Percentiles rank a stretch among this genome's conserved stretches.
Evolutionary conservation across 495 filamentous ascomycete species (phyloP).

Genomic region (Tuber calosporum): DNA sequence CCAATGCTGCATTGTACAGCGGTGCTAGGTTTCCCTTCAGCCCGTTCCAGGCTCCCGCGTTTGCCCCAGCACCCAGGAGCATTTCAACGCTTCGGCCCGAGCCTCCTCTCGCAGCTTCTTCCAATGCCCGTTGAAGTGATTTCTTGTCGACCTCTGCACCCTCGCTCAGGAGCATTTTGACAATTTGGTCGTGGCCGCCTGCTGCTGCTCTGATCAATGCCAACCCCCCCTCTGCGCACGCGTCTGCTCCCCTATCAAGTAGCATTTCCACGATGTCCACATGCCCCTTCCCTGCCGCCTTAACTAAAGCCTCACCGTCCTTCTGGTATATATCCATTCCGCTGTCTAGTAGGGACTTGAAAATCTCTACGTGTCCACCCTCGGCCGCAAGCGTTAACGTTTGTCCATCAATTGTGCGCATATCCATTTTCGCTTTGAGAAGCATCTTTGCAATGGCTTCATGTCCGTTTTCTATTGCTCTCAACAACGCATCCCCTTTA

Average conservation of each 20-base stretch:
- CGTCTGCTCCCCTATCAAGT: neutral
- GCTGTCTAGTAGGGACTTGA: neutral
- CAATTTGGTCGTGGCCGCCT: neutral
- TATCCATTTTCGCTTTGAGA: neutral
- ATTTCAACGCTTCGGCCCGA: neutral
- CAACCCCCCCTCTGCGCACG: neutral
- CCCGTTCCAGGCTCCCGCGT: neutral
- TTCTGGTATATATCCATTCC: slow-evolving; percentile 4
- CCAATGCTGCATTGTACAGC: neutral
- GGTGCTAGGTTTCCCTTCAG: neutral
- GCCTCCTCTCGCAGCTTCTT: neutral
- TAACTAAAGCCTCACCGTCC: neutral
- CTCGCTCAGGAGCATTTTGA: slow-evolving; percentile 7
- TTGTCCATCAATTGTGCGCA: neutral
- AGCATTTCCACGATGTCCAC: neutral
- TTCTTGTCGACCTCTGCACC: neutral
- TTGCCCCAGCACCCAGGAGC: neutral
- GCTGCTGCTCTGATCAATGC: slow-evolving; percentile 1
- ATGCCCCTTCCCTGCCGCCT: neutral
- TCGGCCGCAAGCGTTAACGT: slow-evolving; percentile 4
- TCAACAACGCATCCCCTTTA: slow-evolving; percentile 7
- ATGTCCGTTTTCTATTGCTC: neutral
- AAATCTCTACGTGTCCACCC: neutral
- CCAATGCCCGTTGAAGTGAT: neutral
- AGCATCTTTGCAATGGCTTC: slow-evolving; percentile 2